Conservation (phyloP, 2,329 filamentous ascomycete genomes). For the Colletotrichum falcatum region DNA sequence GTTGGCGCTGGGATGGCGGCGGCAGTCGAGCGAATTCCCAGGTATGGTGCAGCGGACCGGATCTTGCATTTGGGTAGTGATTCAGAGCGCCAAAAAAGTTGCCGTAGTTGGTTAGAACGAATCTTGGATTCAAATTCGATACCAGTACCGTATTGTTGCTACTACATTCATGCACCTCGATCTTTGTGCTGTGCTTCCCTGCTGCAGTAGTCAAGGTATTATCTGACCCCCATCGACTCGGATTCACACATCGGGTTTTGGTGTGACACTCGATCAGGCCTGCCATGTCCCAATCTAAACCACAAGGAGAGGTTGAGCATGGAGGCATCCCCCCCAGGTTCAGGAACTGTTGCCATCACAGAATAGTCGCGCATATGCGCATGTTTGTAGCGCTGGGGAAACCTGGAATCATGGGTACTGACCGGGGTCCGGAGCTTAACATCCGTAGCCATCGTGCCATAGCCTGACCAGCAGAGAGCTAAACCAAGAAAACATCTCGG, state of each 20-base stretch:
- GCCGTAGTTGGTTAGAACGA: constrained; percentile 4
- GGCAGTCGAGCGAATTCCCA: background rate
- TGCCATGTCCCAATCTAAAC: background rate
- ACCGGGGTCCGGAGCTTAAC: constrained; percentile 23
- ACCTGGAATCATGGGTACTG: background rate
- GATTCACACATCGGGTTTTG: background rate
- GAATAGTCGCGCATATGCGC: background rate
- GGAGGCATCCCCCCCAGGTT: background rate
- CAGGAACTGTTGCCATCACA: background rate
- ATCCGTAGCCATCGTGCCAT: constrained; percentile 27
- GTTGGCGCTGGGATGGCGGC: background rate
- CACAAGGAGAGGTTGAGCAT: background rate
- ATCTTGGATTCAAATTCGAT: background rate
- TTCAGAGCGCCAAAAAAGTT: background rate
- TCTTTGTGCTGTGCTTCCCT: background rate
- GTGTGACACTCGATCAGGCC: background rate
- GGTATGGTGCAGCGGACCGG: background rate
- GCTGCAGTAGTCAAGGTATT: background rate
- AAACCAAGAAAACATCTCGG: background rate
- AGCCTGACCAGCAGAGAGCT: background rate
- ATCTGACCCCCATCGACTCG: background rate
- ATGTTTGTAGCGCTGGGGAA: background rate
- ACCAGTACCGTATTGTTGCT: too few species aligned
- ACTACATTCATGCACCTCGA: constrained; percentile 3
- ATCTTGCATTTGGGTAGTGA: background rate